Evolutionary conservation across 208 protist genomes (phyloP).

Genomic region (Endotrypanum monterogeii): DNA sequence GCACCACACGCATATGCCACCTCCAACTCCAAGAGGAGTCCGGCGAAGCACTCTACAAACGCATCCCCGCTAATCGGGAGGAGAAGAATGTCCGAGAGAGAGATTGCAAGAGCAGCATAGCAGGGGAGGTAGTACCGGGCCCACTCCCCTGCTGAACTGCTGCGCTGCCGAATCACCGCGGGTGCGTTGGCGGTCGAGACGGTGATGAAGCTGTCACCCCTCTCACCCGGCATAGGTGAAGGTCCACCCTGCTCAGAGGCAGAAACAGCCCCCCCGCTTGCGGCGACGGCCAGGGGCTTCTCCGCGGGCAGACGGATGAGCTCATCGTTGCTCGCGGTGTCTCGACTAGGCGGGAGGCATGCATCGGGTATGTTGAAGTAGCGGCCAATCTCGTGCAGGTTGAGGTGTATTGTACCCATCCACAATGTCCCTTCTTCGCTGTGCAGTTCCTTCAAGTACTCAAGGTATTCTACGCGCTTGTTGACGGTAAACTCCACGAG

Average conservation of each 20-base stretch:
- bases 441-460: conserved; percentile 72
- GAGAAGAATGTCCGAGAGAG: conserved; percentile 67
- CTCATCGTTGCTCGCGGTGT: conserved; percentile 9
- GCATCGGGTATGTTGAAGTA: conserved; percentile 32
- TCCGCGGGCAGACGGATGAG: conserved; percentile 29
- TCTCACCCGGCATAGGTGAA: neutral
- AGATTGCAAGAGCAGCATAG: conserved; percentile 56
- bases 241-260: neutral
- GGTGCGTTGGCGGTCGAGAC: conserved; percentile 36
- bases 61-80: conserved; percentile 43
- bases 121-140: conserved; percentile 45
- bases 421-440: conserved; percentile 62
- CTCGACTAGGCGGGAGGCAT: conserved; percentile 19
- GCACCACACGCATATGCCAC: conserved; percentile 48
- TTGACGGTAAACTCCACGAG: conserved; percentile 66
- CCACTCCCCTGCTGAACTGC: conserved; percentile 26
- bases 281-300: neutral
- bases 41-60: conserved; percentile 70
- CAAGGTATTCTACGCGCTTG: conserved; percentile 69
- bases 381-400: conserved; percentile 30
- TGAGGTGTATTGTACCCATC: conserved; percentile 74
- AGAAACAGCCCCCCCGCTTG: neutral
- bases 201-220: neutral
- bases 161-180: conserved; percentile 27
- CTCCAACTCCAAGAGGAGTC: conserved; percentile 71